These are phyloP conservation scores for Aspergillus phoenicis DNA, from an alignment of 2,329 filamentous ascomycete species.

Conservation along the genomic window DNA sequence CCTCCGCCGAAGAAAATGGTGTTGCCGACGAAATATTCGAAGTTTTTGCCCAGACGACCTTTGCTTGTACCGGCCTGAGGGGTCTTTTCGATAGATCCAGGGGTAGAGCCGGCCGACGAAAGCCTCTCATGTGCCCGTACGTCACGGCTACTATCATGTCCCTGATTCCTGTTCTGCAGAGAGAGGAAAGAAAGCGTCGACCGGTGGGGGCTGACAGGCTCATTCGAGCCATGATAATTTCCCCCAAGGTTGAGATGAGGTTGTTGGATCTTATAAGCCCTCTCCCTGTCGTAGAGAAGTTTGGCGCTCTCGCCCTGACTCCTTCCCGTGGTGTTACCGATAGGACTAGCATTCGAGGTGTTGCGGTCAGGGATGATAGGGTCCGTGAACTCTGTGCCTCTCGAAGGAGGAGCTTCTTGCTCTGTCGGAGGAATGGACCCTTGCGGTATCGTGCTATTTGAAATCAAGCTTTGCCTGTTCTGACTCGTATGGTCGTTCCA, in stretches of 20 bases:
- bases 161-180: constrained; percentile 57
- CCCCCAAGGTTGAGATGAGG: constrained; percentile 62
- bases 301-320: constrained; percentile 77
- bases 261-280: constrained; percentile 35
- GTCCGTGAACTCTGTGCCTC: constrained; percentile 80
- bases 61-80: constrained; percentile 37
- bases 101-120: constrained; percentile 77
- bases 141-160: constrained; percentile 57
- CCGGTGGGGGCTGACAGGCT: constrained; percentile 63
- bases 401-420: constrained; percentile 66
- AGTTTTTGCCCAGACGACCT: constrained; percentile 67
- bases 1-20: constrained; percentile 87
- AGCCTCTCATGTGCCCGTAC: constrained; percentile 76
- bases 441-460: constrained; percentile 51
- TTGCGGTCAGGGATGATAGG: constrained; percentile 69
- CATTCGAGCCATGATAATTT: constrained; percentile 57
- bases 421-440: constrained; percentile 44
- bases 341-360: constrained; percentile 75
- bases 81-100: constrained; percentile 60
- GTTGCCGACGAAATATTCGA: constrained; percentile 93
- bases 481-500: constrained; percentile 50
- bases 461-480: constrained; percentile 62
- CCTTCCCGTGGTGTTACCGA: constrained; percentile 57
- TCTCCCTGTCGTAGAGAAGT: constrained; percentile 65
- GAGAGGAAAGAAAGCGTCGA: constrained; percentile 75